Percentiles rank a stretch among this genome's conserved stretches.
These are phyloP conservation scores for Penicillium subrubescens DNA, from an alignment of 495 filamentous ascomycete species.

Conservation along the genomic window DNA sequence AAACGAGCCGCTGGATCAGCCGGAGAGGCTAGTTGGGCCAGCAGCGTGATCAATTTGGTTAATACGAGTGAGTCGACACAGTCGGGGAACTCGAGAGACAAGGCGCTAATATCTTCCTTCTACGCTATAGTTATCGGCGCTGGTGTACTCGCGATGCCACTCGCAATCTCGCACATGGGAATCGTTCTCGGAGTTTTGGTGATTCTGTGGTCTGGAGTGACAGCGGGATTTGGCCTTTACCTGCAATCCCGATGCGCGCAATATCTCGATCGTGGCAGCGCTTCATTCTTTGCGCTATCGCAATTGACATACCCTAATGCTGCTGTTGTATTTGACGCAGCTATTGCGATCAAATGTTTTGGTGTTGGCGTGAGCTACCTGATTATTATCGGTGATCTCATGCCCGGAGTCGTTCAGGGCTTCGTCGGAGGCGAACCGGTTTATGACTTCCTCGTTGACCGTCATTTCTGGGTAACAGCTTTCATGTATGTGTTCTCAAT, in stretches of 20 bases:
- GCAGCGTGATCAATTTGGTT: slow-evolving; percentile 90
- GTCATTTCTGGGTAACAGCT: slow-evolving; percentile 97
- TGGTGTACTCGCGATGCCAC: slow-evolving; percentile 91
- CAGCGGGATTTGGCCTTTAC: slow-evolving; percentile 90
- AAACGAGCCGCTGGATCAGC: slow-evolving; percentile 52
- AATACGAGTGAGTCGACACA: slow-evolving; percentile 69
- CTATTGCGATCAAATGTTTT: slow-evolving; percentile 97
- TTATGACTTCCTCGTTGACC: slow-evolving; percentile 75
- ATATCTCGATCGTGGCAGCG: slow-evolving; percentile 82
- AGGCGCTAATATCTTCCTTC: slow-evolving; percentile 6
- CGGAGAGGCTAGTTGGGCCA: slow-evolving; percentile 84
- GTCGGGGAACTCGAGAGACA: not conserved
- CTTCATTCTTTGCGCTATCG: slow-evolving; percentile 89
- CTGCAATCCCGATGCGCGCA: slow-evolving; percentile 89
- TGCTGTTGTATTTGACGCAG: slow-evolving; percentile 91
- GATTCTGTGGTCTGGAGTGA: slow-evolving; percentile 86
- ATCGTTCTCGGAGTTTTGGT: slow-evolving; percentile 80
- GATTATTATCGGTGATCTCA: slow-evolving; percentile 97
- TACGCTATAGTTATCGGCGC: slow-evolving; percentile 76
- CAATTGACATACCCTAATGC: slow-evolving; percentile 97
- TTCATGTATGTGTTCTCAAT: slow-evolving; percentile 68
- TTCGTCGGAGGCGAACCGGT: slow-evolving; percentile 63
- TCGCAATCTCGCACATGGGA: slow-evolving; percentile 88
- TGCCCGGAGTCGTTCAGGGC: slow-evolving; percentile 89
- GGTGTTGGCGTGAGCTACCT: slow-evolving; percentile 95